Percentiles rank a stretch among this genome's conserved stretches.
phyloP scores from a whole-genome alignment of 164 flowering plant species.

The Liquidambar formosana region DNA sequence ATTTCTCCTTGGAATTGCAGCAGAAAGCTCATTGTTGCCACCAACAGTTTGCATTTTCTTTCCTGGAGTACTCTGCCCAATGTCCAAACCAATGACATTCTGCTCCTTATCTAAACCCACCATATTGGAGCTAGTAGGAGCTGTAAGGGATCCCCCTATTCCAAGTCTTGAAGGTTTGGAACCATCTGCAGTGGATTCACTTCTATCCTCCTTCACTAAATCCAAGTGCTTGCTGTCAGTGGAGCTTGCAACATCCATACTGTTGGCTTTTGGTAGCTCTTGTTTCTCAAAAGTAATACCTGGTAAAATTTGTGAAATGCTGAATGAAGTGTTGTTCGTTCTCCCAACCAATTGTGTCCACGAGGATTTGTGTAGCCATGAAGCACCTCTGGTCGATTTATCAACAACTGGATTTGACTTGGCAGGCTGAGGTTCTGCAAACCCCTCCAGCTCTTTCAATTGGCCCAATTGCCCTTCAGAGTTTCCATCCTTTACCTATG shows the following conservation, averaged over 20 bases:
- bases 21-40: slow-evolving; percentile 9
- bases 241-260: slow-evolving; percentile 4
- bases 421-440: slow-evolving; percentile 24
- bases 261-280: slow-evolving; percentile 14
- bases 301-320: slow-evolving; percentile 56
- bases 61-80: neutral
- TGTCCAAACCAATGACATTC: slow-evolving; percentile 2
- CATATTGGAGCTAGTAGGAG: slow-evolving; percentile 1
- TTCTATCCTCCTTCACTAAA: neutral
- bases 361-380: slow-evolving; percentile 59
- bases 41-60: slow-evolving; percentile 2
- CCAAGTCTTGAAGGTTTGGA: slow-evolving; percentile 8
- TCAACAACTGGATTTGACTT: neutral
- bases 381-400: slow-evolving; percentile 38
- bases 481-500: neutral
- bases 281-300: slow-evolving; percentile 21
- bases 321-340: slow-evolving; percentile 45
- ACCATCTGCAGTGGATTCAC: slow-evolving; percentile 13
- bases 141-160: slow-evolving; percentile 5
- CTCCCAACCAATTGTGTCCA: slow-evolving; percentile 66
- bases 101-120: slow-evolving; percentile 8
- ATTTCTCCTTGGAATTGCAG: neutral
- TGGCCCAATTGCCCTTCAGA: slow-evolving; percentile 6
- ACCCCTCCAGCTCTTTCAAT: slow-evolving; percentile 9
- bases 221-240: slow-evolving; percentile 1